phyloP scores from a whole-genome alignment of 495 filamentous ascomycete genomes.

The Oidiodendron maius region DNA sequence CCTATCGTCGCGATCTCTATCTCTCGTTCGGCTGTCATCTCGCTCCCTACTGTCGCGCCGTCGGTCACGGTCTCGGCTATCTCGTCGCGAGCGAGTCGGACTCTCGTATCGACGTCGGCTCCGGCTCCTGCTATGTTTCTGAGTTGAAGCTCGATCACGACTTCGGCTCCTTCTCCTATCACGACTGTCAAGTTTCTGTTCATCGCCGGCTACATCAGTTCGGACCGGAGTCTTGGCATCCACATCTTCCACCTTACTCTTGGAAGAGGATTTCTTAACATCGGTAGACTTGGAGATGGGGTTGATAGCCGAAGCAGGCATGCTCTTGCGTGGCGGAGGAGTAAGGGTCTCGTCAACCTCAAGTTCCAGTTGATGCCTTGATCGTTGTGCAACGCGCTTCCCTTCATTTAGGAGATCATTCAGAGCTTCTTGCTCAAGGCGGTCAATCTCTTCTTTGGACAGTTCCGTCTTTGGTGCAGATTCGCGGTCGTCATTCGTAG shows the following conservation, averaged over 20 bases:
- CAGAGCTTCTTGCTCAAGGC: constrained; percentile 48
- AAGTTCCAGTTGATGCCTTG: constrained; percentile 33
- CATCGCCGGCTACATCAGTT: constrained; percentile 16
- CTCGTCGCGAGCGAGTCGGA: constrained; percentile 12
- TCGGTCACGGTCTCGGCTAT: constrained; percentile 15
- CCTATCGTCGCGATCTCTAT: constrained; percentile 24
- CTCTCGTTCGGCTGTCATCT: constrained; percentile 11
- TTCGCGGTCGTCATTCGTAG: constrained; percentile 7
- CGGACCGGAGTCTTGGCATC: constrained; percentile 11
- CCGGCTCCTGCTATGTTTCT: constrained; percentile 12
- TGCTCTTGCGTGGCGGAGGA: constrained; percentile 43
- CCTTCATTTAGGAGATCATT: constrained; percentile 49
- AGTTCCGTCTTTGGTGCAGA: constrained; percentile 34
- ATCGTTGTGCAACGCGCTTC: constrained; percentile 36
- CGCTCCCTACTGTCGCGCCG: constrained; percentile 12
- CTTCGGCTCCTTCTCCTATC: constrained; percentile 13
- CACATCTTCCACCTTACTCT: constrained; percentile 11
- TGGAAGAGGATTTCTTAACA: constrained; percentile 19
- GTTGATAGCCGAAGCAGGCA: constrained; percentile 49
- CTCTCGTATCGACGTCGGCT: constrained; percentile 14
- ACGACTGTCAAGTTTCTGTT: constrained; percentile 8
- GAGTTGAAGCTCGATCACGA: constrained; percentile 16
- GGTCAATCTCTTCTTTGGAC: constrained; percentile 48
- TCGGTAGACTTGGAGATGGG: constrained; percentile 26
- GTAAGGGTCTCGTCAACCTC: constrained; percentile 47